phyloP scores from a whole-genome alignment of 1,284 basidiomycete genomes.

The Ganoderma boninense region DNA sequence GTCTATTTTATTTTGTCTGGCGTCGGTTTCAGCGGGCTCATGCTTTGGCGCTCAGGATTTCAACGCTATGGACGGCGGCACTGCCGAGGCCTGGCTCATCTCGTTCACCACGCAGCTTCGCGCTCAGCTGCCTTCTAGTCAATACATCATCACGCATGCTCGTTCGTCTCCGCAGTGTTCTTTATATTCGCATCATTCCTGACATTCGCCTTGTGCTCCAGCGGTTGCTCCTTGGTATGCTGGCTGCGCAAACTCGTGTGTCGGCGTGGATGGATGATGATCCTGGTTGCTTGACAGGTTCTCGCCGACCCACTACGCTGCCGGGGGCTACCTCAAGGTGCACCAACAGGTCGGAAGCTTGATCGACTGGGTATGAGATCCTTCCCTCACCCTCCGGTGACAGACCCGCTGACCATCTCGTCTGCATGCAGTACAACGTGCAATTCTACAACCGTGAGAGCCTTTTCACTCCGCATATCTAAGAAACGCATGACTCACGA shows the following conservation, averaged over 20 bases:
- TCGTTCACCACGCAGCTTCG: conserved; percentile 52
- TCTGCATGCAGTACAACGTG: conserved; percentile 50
- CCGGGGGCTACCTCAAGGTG: conserved; percentile 70
- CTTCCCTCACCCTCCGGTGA: background rate
- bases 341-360: conserved; percentile 60
- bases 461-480: background rate
- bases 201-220: conserved; percentile 21
- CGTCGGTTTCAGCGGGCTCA: background rate
- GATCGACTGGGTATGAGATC: conserved; percentile 48
- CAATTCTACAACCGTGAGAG: conserved; percentile 69
- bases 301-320: conserved; percentile 56
- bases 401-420: background rate
- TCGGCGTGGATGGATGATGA: background rate
- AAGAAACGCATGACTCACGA: background rate
- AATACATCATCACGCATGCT: conserved; percentile 48
- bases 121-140: conserved; percentile 42
- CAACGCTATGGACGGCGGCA: conserved; percentile 50
- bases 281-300: conserved; percentile 47
- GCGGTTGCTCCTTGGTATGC: conserved; percentile 61
- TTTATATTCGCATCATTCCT: background rate
- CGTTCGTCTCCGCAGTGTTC: conserved; percentile 36
- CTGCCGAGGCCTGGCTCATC: conserved; percentile 53
- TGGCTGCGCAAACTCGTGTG: background rate
- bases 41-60: conserved; percentile 50
- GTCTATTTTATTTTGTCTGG: conserved; percentile 1